These are phyloP conservation scores for Hirsutella minnesotensis DNA, from an alignment of 2,329 filamentous ascomycete genomes.

Conservation along the genomic window DNA sequence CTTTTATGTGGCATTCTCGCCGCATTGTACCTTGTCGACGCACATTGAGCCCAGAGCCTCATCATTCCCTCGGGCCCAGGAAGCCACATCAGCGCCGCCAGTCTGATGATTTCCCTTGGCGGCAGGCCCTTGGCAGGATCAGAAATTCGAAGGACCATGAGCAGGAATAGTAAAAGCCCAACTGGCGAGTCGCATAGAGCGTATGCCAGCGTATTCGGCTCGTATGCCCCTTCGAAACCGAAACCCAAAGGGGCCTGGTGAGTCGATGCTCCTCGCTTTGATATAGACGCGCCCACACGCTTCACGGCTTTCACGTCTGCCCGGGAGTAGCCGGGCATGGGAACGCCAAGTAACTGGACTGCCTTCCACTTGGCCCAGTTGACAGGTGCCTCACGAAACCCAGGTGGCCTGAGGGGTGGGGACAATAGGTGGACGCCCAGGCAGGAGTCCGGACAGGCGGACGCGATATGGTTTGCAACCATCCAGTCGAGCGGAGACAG, in stretches of 20 bases:
- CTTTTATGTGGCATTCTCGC: constrained; percentile 14
- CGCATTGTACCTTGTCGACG: constrained; percentile 16
- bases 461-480: constrained; percentile 34
- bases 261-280: constrained; percentile 4
- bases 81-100: constrained; percentile 53
- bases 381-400: constrained; percentile 25
- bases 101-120: constrained; percentile 43
- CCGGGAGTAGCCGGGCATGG: constrained; percentile 43
- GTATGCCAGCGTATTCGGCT: constrained; percentile 45
- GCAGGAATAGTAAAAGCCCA: constrained; percentile 42
- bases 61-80: constrained; percentile 51
- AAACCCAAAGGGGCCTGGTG: constrained; percentile 15
- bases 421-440: constrained; percentile 49
- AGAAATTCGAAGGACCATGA: constrained; percentile 32
- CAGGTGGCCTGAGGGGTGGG: constrained; percentile 40
- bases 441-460: constrained; percentile 35
- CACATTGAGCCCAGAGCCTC: constrained; percentile 40
- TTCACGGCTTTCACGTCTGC: constrained; percentile 36
- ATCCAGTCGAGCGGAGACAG: constrained; percentile 40
- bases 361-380: constrained; percentile 45
- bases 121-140: constrained; percentile 29
- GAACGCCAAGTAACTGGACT: constrained; percentile 33
- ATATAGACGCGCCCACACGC: constrained; percentile 7
- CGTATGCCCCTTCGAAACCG: constrained; percentile 19
- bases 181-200: constrained; percentile 51